These are phyloP conservation scores for Cercospora zeae-maydis DNA, from an alignment of 2,329 filamentous ascomycete genomes.

Conservation along the genomic window DNA sequence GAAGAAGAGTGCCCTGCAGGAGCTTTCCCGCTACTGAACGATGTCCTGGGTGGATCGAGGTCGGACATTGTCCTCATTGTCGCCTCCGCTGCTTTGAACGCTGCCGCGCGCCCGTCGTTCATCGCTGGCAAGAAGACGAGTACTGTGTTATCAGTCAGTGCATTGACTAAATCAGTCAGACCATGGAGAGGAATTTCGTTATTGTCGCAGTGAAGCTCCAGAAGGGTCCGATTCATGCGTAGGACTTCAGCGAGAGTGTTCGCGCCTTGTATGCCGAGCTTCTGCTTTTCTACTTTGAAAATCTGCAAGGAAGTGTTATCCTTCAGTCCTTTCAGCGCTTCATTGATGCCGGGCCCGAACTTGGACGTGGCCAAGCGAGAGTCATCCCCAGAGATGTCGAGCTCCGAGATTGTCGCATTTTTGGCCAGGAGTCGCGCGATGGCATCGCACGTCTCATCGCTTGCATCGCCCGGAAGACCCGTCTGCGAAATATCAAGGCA, in stretches of 20 bases:
- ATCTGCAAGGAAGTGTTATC: conserved; percentile 60
- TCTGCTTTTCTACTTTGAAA: conserved; percentile 64
- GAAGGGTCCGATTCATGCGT: conserved; percentile 59
- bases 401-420: conserved; percentile 62
- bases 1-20: conserved; percentile 23
- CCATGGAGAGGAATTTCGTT: conserved; percentile 70
- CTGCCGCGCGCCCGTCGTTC: conserved; percentile 58
- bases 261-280: conserved; percentile 65
- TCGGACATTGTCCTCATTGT: conserved; percentile 36
- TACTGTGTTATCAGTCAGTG: conserved; percentile 62
- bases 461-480: conserved; percentile 65
- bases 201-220: conserved; percentile 66
- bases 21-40: conserved; percentile 22
- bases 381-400: conserved; percentile 69
- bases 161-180: conserved; percentile 65
- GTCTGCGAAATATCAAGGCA: conserved; percentile 68
- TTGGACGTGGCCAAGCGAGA: conserved; percentile 67
- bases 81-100: conserved; percentile 49
- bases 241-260: conserved; percentile 67
- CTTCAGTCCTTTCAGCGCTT: conserved; percentile 62
- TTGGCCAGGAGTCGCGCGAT: conserved; percentile 63
- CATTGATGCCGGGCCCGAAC: conserved; percentile 65
- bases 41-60: conserved; percentile 20
- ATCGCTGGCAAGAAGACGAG: conserved; percentile 61
- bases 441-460: conserved; percentile 62